Evolutionary conservation across 495 filamentous ascomycete species (phyloP).

Genomic region (Podospora tetraspora): DNA sequence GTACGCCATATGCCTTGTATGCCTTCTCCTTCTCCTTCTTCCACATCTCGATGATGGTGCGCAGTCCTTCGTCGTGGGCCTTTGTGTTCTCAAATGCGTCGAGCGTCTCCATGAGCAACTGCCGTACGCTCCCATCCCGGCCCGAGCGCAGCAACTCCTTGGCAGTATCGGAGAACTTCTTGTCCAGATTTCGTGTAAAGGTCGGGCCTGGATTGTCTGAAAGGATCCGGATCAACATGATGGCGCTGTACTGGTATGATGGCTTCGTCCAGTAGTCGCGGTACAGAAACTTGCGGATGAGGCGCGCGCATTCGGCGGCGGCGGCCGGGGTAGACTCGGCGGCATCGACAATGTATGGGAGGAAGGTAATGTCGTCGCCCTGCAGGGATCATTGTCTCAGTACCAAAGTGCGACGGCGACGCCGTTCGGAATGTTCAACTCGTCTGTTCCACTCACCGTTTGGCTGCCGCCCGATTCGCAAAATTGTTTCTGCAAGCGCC

Average conservation of each 20-base stretch:
- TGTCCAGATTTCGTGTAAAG: slow-evolving; percentile 82
- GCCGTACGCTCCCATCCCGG: slow-evolving; percentile 68
- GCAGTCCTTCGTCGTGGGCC: slow-evolving; percentile 65
- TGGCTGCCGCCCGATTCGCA: slow-evolving; percentile 69
- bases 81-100: slow-evolving; percentile 65
- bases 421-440: neutral
- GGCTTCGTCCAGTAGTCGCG: slow-evolving; percentile 55
- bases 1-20: slow-evolving; percentile 38
- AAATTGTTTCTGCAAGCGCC: slow-evolving; percentile 49
- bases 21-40: slow-evolving; percentile 71
- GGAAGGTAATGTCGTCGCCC: slow-evolving; percentile 84
- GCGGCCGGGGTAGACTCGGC: slow-evolving; percentile 88
- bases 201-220: slow-evolving; percentile 83
- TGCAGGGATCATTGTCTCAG: slow-evolving; percentile 25
- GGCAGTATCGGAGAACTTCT: slow-evolving; percentile 67
- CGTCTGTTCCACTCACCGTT: slow-evolving; percentile 39
- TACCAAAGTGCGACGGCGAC: neutral
- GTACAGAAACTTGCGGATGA: slow-evolving; percentile 76
- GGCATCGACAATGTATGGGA: slow-evolving; percentile 91
- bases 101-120: slow-evolving; percentile 81
- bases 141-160: slow-evolving; percentile 71
- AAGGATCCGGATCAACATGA: slow-evolving; percentile 93
- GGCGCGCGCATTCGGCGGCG: slow-evolving; percentile 66
- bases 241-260: slow-evolving; percentile 85
- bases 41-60: slow-evolving; percentile 73